Conservation (phyloP, 495 filamentous ascomycete species). For the Cenococcum geophilum region DNA sequence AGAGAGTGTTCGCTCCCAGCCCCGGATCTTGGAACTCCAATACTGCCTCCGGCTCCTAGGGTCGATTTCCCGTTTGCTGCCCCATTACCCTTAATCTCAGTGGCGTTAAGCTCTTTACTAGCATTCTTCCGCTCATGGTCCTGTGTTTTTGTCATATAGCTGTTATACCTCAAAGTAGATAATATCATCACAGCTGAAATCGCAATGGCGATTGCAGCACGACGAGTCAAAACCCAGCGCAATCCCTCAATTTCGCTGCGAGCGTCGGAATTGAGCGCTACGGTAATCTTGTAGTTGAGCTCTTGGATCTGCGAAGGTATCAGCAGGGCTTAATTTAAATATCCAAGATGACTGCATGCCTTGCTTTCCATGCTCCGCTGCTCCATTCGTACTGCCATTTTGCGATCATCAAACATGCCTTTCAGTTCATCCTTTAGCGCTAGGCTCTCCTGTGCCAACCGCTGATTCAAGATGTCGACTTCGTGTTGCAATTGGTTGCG, state of each 20-base stretch:
- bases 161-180: constrained; percentile 21
- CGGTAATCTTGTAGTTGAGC: constrained; percentile 88
- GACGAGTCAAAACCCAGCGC: constrained; percentile 81
- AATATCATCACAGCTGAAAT: constrained; percentile 34
- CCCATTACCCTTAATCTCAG: constrained; percentile 4
- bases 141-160: constrained; percentile 21
- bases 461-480: constrained; percentile 82
- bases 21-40: background rate
- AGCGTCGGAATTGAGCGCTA: constrained; percentile 74
- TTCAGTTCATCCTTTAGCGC: constrained; percentile 83
- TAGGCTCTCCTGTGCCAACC: constrained; percentile 69
- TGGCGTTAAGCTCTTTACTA: constrained; percentile 14
- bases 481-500: constrained; percentile 83
- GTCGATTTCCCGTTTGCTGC: background rate
- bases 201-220: constrained; percentile 73
- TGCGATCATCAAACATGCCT: constrained; percentile 92
- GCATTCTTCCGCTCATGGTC: constrained; percentile 28
- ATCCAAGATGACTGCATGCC: constrained; percentile 41
- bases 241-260: constrained; percentile 87
- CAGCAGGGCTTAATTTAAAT: constrained; percentile 11
- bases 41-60: background rate
- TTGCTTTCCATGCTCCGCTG: constrained; percentile 73
- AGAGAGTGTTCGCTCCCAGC: constrained; percentile 8
- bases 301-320: constrained; percentile 63
- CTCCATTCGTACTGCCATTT: constrained; percentile 82